A percentile compares a stretch with the other conserved stretches of the same genome.
These are phyloP conservation scores for Aphanomyces euteiches DNA, from an alignment of 352 stramenopile genomes.

Conservation along the genomic window DNA sequence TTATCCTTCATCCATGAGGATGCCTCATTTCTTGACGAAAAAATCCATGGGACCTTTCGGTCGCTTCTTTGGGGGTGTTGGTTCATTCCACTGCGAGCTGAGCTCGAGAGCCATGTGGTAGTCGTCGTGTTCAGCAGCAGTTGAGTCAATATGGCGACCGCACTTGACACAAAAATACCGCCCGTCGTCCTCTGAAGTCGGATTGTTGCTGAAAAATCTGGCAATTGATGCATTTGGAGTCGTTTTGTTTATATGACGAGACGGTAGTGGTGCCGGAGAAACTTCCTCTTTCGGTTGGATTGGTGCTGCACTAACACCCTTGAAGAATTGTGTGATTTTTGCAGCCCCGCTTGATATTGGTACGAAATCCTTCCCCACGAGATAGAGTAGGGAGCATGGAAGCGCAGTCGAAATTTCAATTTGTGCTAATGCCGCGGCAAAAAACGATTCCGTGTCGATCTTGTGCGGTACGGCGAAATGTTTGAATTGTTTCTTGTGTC, in stretches of 20 bases:
- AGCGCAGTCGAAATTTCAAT: conserved; percentile 58
- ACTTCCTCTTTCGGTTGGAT: background rate
- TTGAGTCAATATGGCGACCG: conserved; percentile 36
- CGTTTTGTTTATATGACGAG: background rate
- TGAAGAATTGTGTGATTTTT: conserved; percentile 73
- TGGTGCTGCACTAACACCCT: conserved; percentile 33
- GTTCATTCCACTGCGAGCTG: conserved; percentile 32
- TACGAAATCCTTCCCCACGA: conserved; percentile 72
- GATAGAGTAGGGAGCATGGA: conserved; percentile 49
- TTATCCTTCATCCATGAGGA: no score
- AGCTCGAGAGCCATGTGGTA: conserved; percentile 57
- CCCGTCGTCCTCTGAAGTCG: background rate
- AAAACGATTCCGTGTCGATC: conserved; percentile 55
- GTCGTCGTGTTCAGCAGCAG: conserved; percentile 48
- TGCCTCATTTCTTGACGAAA: conserved; percentile 34
- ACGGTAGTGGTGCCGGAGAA: background rate
- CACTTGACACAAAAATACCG: conserved; percentile 43
- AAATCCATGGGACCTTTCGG: conserved; percentile 46
- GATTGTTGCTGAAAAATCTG: background rate
- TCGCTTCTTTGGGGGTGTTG: conserved; percentile 7
- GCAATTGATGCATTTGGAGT: conserved; percentile 2
- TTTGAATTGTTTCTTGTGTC: conserved; percentile 48
- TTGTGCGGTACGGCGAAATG: conserved; percentile 57
- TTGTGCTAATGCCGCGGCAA: conserved; percentile 44
- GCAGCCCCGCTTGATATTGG: conserved; percentile 40